A percentile compares a stretch with the other conserved stretches of the same genome.
Evolutionary conservation across 2,329 filamentous ascomycete species (phyloP).

Genomic region (Pseudopyrenochaeta lycopersici): DNA sequence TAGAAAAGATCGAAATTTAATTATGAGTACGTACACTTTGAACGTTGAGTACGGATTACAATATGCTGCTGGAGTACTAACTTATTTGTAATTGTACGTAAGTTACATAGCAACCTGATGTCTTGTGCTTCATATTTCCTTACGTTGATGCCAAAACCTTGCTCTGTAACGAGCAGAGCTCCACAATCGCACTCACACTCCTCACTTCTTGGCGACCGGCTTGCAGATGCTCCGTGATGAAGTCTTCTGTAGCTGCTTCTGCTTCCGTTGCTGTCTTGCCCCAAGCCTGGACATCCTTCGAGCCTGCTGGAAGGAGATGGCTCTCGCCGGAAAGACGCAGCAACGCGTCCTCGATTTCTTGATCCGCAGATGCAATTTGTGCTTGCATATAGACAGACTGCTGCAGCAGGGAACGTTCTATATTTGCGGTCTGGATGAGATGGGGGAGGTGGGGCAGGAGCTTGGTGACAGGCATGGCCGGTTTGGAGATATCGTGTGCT

Average conservation of each 20-base stretch:
- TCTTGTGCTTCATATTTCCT: neutral
- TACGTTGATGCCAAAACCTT: slow-evolving; percentile 1
- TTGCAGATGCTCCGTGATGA: slow-evolving; percentile 29
- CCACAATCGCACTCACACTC: slow-evolving; percentile 34
- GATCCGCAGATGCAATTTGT: slow-evolving; percentile 41
- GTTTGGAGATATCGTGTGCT: neutral
- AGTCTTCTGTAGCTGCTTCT: slow-evolving; percentile 24
- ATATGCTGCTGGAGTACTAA: neutral
- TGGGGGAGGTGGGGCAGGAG: slow-evolving; percentile 42
- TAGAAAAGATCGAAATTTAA: no score
- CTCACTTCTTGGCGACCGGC: slow-evolving; percentile 34
- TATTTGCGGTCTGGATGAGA: slow-evolving; percentile 33
- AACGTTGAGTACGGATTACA: no score
- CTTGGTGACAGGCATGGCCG: slow-evolving; percentile 24
- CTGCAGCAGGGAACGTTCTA: slow-evolving; percentile 44
- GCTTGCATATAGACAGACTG: slow-evolving; percentile 45
- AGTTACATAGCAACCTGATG: neutral
- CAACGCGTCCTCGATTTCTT: slow-evolving; percentile 38
- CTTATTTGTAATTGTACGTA: neutral
- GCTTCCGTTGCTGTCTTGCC: slow-evolving; percentile 31
- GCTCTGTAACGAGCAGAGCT: slow-evolving; percentile 40
- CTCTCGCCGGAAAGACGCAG: slow-evolving; percentile 49
- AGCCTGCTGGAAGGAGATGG: slow-evolving; percentile 46
- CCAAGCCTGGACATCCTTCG: slow-evolving; percentile 38
- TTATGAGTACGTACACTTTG: no score